Evolutionary conservation across 306 rosid species (phyloP).

Genomic region (Abrus pulchellus): DNA sequence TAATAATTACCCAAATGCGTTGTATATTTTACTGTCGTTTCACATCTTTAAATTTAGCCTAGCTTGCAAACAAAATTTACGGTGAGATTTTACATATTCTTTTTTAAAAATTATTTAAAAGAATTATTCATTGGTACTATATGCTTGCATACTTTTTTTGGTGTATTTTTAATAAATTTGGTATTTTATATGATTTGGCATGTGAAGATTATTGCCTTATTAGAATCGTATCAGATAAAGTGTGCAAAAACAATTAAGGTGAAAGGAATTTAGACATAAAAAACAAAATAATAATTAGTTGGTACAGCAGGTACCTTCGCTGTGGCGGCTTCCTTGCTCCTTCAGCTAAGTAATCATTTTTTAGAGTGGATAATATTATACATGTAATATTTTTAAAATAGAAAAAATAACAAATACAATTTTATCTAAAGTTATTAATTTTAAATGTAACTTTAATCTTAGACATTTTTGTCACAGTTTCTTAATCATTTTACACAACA

Average conservation of each 20-base stretch:
- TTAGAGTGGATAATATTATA: neutral
- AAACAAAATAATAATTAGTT: slow-evolving; percentile 46
- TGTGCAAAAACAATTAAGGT: slow-evolving; percentile 28
- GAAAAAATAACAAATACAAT: neutral
- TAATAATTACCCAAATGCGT: no score
- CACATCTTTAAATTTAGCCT: no score
- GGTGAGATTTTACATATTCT: neutral
- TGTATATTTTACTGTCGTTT: no score
- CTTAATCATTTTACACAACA: no score
- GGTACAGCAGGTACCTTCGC: slow-evolving; percentile 44
- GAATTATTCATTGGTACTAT: neutral
- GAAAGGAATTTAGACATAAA: slow-evolving; percentile 38
- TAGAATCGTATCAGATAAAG: slow-evolving; percentile 35
- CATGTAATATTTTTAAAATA: neutral
- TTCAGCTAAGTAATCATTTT: neutral
- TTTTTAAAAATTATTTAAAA: neutral
- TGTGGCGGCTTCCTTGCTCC: neutral
- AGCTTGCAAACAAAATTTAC: no score
- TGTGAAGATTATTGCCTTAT: slow-evolving; percentile 36
- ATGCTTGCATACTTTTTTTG: slow-evolving; percentile 11
- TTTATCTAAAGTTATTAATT: neutral
- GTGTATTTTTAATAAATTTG: slow-evolving; percentile 12
- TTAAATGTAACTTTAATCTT: neutral
- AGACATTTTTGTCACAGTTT: no score
- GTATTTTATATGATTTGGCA: slow-evolving; percentile 16